phyloP scores from a whole-genome alignment of 164 flowering plant genomes.

The Houttuynia cordata region DNA sequence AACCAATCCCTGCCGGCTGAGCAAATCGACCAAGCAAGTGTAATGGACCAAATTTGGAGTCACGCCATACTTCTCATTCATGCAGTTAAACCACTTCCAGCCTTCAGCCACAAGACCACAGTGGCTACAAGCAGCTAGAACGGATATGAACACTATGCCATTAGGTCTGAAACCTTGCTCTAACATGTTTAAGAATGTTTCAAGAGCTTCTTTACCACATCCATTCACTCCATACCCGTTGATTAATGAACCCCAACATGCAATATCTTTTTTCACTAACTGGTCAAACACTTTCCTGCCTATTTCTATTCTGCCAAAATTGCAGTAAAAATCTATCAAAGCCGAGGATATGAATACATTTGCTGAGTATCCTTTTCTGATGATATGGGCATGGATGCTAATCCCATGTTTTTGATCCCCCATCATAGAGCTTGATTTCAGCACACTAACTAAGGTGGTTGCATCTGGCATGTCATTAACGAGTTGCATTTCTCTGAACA shows the following conservation, averaged over 20 bases:
- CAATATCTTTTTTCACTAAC: slow-evolving; percentile 30
- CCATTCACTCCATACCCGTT: slow-evolving; percentile 57
- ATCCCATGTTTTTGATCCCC: slow-evolving; percentile 30
- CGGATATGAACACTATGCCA: slow-evolving; percentile 36
- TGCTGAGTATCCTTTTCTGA: slow-evolving; percentile 28
- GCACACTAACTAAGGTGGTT: slow-evolving; percentile 38
- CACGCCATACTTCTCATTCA: slow-evolving; percentile 36
- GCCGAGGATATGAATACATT: slow-evolving; percentile 37
- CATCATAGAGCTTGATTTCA: slow-evolving; percentile 37
- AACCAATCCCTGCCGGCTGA: slow-evolving; percentile 35
- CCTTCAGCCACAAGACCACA: slow-evolving; percentile 48
- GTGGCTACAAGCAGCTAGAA: slow-evolving; percentile 56
- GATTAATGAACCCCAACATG: slow-evolving; percentile 65
- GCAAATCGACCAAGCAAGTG: slow-evolving; percentile 66
- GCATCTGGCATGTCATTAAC: slow-evolving; percentile 34
- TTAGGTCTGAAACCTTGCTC: slow-evolving; percentile 34
- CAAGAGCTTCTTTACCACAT: slow-evolving; percentile 39
- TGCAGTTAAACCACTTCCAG: slow-evolving; percentile 35
- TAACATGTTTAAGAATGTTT: slow-evolving; percentile 42
- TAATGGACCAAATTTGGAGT: slow-evolving; percentile 42
- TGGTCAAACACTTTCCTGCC: slow-evolving; percentile 37
- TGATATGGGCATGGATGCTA: slow-evolving; percentile 34
- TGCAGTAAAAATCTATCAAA: slow-evolving; percentile 53
- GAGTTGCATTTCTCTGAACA: slow-evolving; percentile 32
- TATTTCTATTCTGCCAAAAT: slow-evolving; percentile 33